Evolutionary conservation across 2,329 filamentous ascomycete species (phyloP), one percentile per base, ranked within the genome.

Genomic region (Pseudogymnoascus sp.): DNA sequence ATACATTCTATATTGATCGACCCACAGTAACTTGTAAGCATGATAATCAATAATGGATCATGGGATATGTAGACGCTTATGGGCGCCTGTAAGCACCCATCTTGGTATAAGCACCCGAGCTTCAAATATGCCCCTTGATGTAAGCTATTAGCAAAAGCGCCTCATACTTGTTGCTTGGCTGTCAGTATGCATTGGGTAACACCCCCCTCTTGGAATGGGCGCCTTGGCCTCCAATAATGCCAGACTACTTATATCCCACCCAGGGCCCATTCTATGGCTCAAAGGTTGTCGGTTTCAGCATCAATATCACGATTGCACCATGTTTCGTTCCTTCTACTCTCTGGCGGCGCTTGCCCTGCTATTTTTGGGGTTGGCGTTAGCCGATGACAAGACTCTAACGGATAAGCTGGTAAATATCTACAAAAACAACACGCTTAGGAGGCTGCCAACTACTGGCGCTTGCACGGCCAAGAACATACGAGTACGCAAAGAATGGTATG

Each of bases 401-500:
- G 23, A 49, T 49, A 49, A n/a, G 9, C 43, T 49, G 23, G 43
- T 49, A 14, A 49, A 11, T 3, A 28, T 8, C 12, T 49, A 49
- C 43, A 49, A 14, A 28, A n/a, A 14, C 12, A 49, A 49, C 6
- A 49, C 43, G 6, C 43, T 49, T 16, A 25, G 16, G 23, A 6
- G 43, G 3, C 23, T 49, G 6, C 43, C 43, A 28, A 28, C 43
- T 7, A 49, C 43, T 49, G 40, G 40, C 12, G 18, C 33, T 6
- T 64, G 63, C 28, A 64, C 63, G 12, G 41, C 63, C 5, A 59
- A 64, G 18, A 64, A 33, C 23, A 60, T 62, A 25, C 33, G 5
- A 5, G 58, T 65, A 8, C 61, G 65, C 14, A 66, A 66, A 41
- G 65, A 66, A 63, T 66, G 65, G 65, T 49, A 49, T 9, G 43